Evolutionary conservation across 2,329 filamentous ascomycete genomes (phyloP).

Genomic region (Penicillium sp.): DNA sequence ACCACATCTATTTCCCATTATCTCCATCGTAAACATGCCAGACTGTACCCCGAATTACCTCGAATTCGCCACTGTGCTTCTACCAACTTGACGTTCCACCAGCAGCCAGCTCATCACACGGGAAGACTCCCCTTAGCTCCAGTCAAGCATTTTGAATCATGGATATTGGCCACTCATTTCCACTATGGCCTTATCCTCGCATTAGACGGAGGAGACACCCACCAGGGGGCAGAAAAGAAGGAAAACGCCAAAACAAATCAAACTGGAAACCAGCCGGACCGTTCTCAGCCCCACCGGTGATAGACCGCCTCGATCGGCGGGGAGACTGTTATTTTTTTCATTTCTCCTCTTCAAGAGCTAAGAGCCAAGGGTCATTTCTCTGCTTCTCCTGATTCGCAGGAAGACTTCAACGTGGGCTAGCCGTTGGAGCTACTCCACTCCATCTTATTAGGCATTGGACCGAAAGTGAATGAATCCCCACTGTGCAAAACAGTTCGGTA

Average conservation of each 20-base stretch:
- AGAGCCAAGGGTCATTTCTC: too few relatives aligned
- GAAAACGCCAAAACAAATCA: not conserved
- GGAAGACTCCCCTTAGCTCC: not conserved
- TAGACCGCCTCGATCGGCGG: constrained; percentile 25
- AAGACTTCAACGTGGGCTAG: constrained; percentile 9
- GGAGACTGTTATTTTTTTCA: constrained; percentile 5
- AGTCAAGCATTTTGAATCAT: not conserved
- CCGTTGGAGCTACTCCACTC: constrained; percentile 14
- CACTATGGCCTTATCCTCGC: not conserved
- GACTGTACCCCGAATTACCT: too few relatives aligned
- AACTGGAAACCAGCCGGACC: constrained; percentile 19
- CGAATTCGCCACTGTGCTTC: not conserved
- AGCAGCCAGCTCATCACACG: not conserved
- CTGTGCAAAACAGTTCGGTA: constrained; percentile 7
- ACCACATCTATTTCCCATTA: too few relatives aligned
- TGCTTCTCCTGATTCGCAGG: constrained; percentile 3
- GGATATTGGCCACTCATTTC: not conserved
- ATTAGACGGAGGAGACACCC: not conserved
- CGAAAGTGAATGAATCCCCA: constrained; percentile 15
- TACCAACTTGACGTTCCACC: not conserved
- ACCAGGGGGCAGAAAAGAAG: not conserved
- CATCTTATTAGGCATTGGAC: constrained; percentile 17
- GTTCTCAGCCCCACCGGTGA: constrained; percentile 22
- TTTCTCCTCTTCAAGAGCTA: not conserved
- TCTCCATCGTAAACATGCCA: too few relatives aligned